phyloP scores from a whole-genome alignment of 1,284 basidiomycete genomes.

The Cystobasidiaceae sp. region DNA sequence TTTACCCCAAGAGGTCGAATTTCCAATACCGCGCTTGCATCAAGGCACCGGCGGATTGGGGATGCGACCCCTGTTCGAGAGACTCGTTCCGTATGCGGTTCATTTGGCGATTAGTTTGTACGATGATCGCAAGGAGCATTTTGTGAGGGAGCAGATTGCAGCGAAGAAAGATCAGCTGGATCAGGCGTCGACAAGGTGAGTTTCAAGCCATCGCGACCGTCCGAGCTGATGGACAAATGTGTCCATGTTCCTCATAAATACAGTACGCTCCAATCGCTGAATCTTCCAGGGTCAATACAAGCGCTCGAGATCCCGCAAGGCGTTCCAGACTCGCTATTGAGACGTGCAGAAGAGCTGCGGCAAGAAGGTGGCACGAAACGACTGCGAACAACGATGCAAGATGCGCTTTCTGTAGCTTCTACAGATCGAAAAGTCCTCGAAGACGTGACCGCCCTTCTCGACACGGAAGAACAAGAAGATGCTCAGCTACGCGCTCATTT shows the following conservation, averaged over 20 bases:
- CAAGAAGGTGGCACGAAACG: slow-evolving; percentile 66
- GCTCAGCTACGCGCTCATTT: slow-evolving; percentile 55
- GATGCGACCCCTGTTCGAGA: slow-evolving; percentile 60
- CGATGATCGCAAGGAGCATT: slow-evolving; percentile 69
- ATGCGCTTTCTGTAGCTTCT: slow-evolving; percentile 63
- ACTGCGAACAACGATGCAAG: slow-evolving; percentile 66
- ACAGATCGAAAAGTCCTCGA: slow-evolving; percentile 63
- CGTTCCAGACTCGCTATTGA: slow-evolving; percentile 77
- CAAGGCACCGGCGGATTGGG: slow-evolving; percentile 52
- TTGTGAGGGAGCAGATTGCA: slow-evolving; percentile 65
- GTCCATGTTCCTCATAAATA: too few relatives aligned
- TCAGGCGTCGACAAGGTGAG: slow-evolving; percentile 59
- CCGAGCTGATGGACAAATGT: not conserved
- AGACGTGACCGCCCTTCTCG: slow-evolving; percentile 74
- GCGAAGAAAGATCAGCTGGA: slow-evolving; percentile 64
- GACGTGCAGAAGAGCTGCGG: slow-evolving; percentile 79
- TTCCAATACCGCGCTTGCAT: slow-evolving; percentile 38
- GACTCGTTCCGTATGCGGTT: slow-evolving; percentile 80
- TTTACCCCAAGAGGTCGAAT: slow-evolving; percentile 53
- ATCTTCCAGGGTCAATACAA: slow-evolving; percentile 80
- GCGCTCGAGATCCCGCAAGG: slow-evolving; percentile 81
- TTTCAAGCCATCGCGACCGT: slow-evolving; percentile 31
- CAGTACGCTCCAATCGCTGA: slow-evolving; percentile 67
- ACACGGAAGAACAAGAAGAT: slow-evolving; percentile 83
- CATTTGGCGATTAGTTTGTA: slow-evolving; percentile 86